phyloP scores from a whole-genome alignment of 257 asterid species.

The Gentiana dahurica region DNA sequence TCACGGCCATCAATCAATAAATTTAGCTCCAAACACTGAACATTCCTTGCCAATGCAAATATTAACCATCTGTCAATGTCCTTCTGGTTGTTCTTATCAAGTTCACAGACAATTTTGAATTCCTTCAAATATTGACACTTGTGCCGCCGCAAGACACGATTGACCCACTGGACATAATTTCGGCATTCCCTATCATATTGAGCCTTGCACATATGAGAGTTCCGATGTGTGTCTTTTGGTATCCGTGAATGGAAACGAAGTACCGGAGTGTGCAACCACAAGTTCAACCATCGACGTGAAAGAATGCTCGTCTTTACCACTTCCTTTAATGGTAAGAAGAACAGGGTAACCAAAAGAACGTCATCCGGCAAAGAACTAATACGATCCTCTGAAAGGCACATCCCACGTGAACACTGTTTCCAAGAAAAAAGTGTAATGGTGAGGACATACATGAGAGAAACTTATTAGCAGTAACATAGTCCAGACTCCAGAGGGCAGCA shows the following conservation, averaged over 20 bases:
- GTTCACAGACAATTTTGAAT: background rate
- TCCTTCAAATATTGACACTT: too few relatives aligned
- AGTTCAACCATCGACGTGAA: constrained; percentile 5
- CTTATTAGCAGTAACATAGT: too few relatives aligned
- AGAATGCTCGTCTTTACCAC: constrained; percentile 4
- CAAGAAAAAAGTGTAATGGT: too few relatives aligned
- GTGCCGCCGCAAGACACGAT: background rate
- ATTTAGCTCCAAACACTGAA: constrained; percentile 1
- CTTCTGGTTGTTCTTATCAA: background rate
- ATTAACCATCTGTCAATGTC: constrained; percentile 5
- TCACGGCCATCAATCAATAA: background rate
- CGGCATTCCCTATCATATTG: background rate
- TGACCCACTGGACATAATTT: background rate
- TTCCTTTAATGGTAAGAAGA: constrained; percentile 3
- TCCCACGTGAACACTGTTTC: too few relatives aligned
- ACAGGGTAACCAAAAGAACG: constrained; percentile 3
- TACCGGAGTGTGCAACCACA: background rate
- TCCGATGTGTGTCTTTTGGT: background rate
- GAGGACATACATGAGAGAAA: too few relatives aligned
- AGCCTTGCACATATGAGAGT: too few relatives aligned
- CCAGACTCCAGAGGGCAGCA: too few relatives aligned
- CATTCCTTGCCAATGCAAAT: constrained; percentile 4
- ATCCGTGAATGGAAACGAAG: constrained; percentile 5
- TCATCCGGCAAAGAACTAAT: constrained; percentile 12
- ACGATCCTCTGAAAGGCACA: background rate